Base-by-base conservation (phyloP, 768 basidiomycete genomes). In the Trametes elegans region DNA sequence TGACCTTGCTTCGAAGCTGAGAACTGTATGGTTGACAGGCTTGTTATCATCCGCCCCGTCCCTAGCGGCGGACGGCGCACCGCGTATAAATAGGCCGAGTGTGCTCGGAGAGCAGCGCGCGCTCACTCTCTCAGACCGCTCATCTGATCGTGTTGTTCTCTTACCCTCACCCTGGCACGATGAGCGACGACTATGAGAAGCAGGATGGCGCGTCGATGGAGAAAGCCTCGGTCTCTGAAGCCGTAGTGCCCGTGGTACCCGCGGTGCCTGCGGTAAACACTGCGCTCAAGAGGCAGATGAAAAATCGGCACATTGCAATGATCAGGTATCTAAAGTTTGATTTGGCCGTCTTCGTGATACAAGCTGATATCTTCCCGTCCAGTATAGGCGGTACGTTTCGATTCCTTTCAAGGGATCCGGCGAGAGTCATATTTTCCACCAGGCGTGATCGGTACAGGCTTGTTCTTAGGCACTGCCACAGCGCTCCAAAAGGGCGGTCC, bases 401-500 rank as follows among this genome's bases (percentile, higher is more conserved):
- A 23, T 27, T 6, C n/a, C 11, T n/a, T n/a, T n/a, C n/a, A n/a
- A n/a, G n/a, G n/a, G n/a, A n/a, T n/a, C n/a, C n/a, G n/a, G n/a
- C n/a, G n/a, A n/a, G n/a, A n/a, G n/a, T 24, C 8, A 1, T 39
- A 6, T 10, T 27, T 6, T 7, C 14, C 7, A 14, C 21, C 9
- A 63, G 70, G 70, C 38, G 70, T 70, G 59, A 78, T 79, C 49
- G 80, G 81, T 16, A 81, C 80, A 2, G 81, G 83, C 45, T 70
- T 84, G 3, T 83, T 85, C 66, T 66, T 85, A 13, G 78, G 80
- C 5, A 76, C 79, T 3, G 83, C 79, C 1, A 70, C 66, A 34
- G 73, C 76, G 13, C 67, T 79, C 35, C 50, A 40, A 48, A 64
- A 70, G 13, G 79, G 77, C 47, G 78, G 79, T 40, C 79, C 79